These are phyloP conservation scores for Fonsecaea erecta DNA, from an alignment of 2,329 filamentous ascomycete species.

Conservation along the genomic window DNA sequence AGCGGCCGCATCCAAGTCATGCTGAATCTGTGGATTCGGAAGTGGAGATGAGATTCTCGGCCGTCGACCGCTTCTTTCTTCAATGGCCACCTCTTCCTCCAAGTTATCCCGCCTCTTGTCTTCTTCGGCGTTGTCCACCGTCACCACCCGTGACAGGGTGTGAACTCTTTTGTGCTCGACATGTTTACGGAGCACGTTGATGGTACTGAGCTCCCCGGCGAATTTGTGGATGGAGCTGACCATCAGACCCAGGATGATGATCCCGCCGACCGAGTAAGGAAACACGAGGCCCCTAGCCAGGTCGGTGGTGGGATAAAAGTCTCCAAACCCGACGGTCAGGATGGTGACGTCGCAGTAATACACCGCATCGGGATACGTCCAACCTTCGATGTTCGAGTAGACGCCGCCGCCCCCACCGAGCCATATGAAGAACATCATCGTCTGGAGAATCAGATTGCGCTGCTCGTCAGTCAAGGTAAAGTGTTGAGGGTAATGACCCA, in stretches of 20 bases:
- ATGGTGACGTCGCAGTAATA: conserved; percentile 78
- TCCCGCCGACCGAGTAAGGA: conserved; percentile 80
- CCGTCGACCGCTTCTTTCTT: conserved; percentile 29
- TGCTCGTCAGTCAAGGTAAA: conserved; percentile 80
- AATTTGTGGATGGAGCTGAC: conserved; percentile 78
- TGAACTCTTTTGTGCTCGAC: conserved; percentile 59
- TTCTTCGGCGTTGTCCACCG: conserved; percentile 35
- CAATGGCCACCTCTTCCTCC: conserved; percentile 35
- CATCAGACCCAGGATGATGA: conserved; percentile 82
- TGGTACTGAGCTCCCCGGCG: conserved; percentile 61
- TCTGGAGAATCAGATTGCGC: conserved; percentile 86
- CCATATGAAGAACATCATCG: conserved; percentile 82
- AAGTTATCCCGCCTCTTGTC: conserved; percentile 38
- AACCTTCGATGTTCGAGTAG: conserved; percentile 70
- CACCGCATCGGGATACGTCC: conserved; percentile 72
- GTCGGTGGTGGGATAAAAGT: conserved; percentile 61
- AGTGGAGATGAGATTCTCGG: conserved; percentile 44
- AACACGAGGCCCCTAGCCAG: conserved; percentile 74
- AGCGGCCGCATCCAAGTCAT: conserved; percentile 30
- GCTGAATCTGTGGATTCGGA: conserved; percentile 37
- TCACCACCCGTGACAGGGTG: conserved; percentile 61
- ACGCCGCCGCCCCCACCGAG: conserved; percentile 76
- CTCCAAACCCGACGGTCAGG: conserved; percentile 65
- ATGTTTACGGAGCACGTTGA: conserved; percentile 66
- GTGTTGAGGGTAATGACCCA: conserved; percentile 76